Evolutionary conservation across 1,139 yeast genomes (phyloP).

Genomic region (Yamadazyma atmosphaerica): DNA sequence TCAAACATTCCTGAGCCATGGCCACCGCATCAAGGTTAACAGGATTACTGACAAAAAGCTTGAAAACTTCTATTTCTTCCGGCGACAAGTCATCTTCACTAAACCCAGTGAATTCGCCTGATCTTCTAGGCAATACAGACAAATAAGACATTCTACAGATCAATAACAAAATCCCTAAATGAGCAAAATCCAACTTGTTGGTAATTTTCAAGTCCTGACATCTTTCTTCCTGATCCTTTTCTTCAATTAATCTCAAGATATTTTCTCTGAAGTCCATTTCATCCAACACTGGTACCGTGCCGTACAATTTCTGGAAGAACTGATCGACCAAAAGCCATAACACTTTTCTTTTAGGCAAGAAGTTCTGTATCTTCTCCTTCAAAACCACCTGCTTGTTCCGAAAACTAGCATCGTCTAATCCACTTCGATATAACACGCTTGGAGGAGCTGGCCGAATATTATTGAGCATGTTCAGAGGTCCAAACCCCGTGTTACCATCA

Average conservation of each 20-base stretch:
- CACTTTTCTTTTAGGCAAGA: slow-evolving; percentile 40
- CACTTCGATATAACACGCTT: not conserved
- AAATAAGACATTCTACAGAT: slow-evolving; percentile 24
- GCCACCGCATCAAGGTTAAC: slow-evolving; percentile 24
- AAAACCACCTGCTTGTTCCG: slow-evolving; percentile 8
- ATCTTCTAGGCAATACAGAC: slow-evolving; percentile 14
- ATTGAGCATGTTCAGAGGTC: no score
- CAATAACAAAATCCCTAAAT: slow-evolving; percentile 22
- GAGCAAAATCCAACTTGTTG: slow-evolving; percentile 23
- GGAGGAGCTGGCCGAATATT: not conserved
- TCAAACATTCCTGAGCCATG: slow-evolving; percentile 36
- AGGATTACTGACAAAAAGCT: slow-evolving; percentile 10
- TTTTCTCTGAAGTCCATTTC: slow-evolving; percentile 25
- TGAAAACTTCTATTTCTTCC: slow-evolving; percentile 5
- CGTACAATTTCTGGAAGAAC: slow-evolving; percentile 44
- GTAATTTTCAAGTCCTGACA: slow-evolving; percentile 14
- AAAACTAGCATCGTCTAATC: not conserved
- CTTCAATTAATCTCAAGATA: slow-evolving; percentile 20
- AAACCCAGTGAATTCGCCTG: slow-evolving; percentile 24
- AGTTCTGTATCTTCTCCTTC: slow-evolving; percentile 30
- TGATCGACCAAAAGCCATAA: slow-evolving; percentile 45
- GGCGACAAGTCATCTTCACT: slow-evolving; percentile 2
- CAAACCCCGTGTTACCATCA: no score
- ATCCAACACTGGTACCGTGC: slow-evolving; percentile 50
- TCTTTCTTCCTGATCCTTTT: slow-evolving; percentile 14